Evolutionary conservation across 1,284 basidiomycete genomes (phyloP).

Genomic region (Volvariella surrecta): DNA sequence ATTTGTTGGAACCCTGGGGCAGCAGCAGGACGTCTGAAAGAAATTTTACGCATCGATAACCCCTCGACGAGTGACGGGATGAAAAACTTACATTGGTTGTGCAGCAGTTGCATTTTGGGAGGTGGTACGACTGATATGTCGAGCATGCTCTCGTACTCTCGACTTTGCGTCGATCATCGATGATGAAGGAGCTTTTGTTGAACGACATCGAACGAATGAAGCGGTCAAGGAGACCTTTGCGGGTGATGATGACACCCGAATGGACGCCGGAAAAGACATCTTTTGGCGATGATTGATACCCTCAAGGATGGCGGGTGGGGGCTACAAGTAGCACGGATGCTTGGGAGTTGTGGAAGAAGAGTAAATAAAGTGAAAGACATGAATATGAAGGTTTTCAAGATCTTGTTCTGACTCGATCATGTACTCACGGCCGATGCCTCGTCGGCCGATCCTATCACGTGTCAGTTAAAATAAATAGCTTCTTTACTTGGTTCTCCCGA

Average conservation of each 20-base stretch:
- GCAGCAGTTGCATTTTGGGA: constrained; percentile 46
- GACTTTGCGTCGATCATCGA: constrained; percentile 64
- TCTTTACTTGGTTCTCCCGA: no score
- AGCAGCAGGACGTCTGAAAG: constrained; percentile 52
- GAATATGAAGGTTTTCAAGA: no score
- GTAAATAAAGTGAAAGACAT: no score
- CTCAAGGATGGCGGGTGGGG: no score
- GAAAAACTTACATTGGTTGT: constrained; percentile 42
- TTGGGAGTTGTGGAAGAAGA: no score
- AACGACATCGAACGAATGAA: constrained; percentile 40
- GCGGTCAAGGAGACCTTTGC: constrained; percentile 27
- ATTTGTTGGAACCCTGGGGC: constrained; percentile 61
- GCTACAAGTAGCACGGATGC: no score
- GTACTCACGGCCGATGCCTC: no score
- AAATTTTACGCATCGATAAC: constrained; percentile 11
- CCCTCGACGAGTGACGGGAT: constrained; percentile 2
- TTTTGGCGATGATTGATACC: no score
- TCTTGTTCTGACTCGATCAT: no score
- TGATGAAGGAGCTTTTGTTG: constrained; percentile 34
- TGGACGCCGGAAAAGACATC: no score
- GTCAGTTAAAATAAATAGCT: no score
- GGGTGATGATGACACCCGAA: constrained; percentile 17
- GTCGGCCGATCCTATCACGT: no score
- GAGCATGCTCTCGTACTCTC: constrained; percentile 61
- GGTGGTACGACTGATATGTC: constrained; percentile 62